These are phyloP conservation scores for Daedaleopsis nitida DNA, from an alignment of 768 basidiomycete species.

Conservation along the genomic window DNA sequence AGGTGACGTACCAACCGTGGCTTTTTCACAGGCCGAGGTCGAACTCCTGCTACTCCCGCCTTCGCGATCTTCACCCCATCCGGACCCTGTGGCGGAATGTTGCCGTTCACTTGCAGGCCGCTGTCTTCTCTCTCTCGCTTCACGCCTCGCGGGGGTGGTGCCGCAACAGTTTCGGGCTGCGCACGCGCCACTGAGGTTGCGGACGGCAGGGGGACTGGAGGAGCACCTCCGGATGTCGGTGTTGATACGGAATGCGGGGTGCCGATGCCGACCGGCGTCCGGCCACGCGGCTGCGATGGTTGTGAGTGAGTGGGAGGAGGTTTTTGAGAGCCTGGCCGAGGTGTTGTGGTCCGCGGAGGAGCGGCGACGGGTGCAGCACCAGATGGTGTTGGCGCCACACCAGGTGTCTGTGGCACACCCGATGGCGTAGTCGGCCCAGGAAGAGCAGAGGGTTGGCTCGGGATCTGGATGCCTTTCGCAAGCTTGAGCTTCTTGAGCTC, in stretches of 20 bases:
- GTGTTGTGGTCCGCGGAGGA: conserved; percentile 23
- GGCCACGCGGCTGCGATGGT: conserved; percentile 24
- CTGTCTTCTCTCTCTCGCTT: conserved; percentile 29
- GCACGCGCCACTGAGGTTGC: conserved; percentile 5
- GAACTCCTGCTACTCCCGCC: conserved; percentile 56
- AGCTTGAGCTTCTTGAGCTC: conserved; percentile 70
- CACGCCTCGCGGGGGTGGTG: conserved; percentile 15
- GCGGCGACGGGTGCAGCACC: conserved; percentile 3
- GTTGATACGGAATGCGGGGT: conserved; percentile 25
- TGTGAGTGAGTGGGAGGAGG: conserved; percentile 25
- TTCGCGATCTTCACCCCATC: conserved; percentile 46
- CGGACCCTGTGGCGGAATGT: conserved; percentile 13
- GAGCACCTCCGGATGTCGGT: conserved; percentile 6
- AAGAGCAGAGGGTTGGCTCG: conserved; percentile 25
- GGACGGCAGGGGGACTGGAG: conserved; percentile 3
- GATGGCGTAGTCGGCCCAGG: conserved; percentile 5
- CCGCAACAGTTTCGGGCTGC: background rate
- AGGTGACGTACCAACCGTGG: conserved; percentile 62
- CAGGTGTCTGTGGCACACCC: conserved; percentile 15
- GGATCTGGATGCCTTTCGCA: conserved; percentile 51
- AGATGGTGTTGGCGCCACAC: conserved; percentile 14
- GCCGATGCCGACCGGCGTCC: conserved; percentile 28
- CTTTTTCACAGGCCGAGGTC: conserved; percentile 76
- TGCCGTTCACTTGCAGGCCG: conserved; percentile 14
- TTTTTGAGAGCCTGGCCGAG: conserved; percentile 14